Evolutionary conservation across 1,139 yeast genomes (phyloP).

Genomic region (Nakaseomyces bracarensis): DNA sequence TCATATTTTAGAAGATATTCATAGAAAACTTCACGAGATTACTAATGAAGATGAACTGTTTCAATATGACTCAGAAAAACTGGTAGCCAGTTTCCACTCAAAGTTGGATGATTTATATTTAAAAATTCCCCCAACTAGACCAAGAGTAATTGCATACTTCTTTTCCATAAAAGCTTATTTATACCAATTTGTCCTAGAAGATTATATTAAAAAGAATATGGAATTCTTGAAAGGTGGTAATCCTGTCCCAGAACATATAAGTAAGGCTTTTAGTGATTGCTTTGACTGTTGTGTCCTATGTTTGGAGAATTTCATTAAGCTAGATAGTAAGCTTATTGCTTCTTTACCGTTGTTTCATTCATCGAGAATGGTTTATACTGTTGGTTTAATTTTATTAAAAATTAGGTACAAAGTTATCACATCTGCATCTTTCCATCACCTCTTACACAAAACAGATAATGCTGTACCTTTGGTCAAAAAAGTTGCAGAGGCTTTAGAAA

Average conservation of each 20-base stretch:
- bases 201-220: constrained; percentile 13
- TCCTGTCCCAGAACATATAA: constrained; percentile 28
- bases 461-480: constrained; percentile 41
- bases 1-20: constrained; percentile 55
- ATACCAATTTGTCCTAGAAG: constrained; percentile 39
- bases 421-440: constrained; percentile 42
- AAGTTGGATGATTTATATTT: constrained; percentile 19
- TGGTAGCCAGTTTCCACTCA: constrained; percentile 15
- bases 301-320: constrained; percentile 40
- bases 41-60: constrained; percentile 19
- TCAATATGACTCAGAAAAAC: constrained; percentile 14
- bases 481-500: constrained; percentile 34
- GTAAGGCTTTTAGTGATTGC: constrained; percentile 42
- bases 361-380: constrained; percentile 59
- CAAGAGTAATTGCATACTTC: constrained; percentile 43
- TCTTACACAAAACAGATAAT: constrained; percentile 43
- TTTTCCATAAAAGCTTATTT: constrained; percentile 67
- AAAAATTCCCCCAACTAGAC: constrained; percentile 36
- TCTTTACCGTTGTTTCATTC: constrained; percentile 54
- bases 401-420: constrained; percentile 49
- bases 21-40: constrained; percentile 39
- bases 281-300: constrained; percentile 49
- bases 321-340: constrained; percentile 41
- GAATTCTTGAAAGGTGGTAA: constrained; percentile 9
- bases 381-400: constrained; percentile 51